Base-by-base conservation (phyloP, 768 basidiomycete species). In the Mycena vitilis region DNA sequence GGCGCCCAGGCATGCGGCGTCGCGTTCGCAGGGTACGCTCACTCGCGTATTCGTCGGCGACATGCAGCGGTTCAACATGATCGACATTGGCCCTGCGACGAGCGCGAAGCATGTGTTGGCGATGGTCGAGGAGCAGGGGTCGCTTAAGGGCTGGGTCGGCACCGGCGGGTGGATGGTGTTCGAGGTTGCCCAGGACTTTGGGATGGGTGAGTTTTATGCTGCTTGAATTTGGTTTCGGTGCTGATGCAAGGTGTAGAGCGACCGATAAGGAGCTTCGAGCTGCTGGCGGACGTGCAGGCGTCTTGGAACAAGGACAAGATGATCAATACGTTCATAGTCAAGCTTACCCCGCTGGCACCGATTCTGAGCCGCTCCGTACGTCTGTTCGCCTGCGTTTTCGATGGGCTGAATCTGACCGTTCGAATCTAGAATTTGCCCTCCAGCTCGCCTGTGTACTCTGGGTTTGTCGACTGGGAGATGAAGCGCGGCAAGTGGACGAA, bases 401-500 rank as follows among this genome's bases (percentile, higher is more conserved):
- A n/a, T n/a, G n/a, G n/a, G n/a, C n/a, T n/a, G n/a, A n/a, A n/a
- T 30, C 37, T 70, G 71, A 65, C 70, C 38, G 66, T 71, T 25
- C 70, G 56, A 40, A 5, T 40, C 51, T 60, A 81, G 81, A 79
- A 80, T 59, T 81, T 82, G 20, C 84, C 82, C 22, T 78, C 85
- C n/a, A 84, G 80, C 69, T 80, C 85, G 30, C 83, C 86, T 9
- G 80, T 77, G 23, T 78, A 82, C 74, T 81, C 82, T 44, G 83
- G 91, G 8, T 95, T 90, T 74, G 89, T 98, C 30, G 94, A 98
- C 77, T 93, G 90, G 87, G 95, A 97, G 81, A 84, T 83, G 52
- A 98, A 97, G 81, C 88, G 91, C 66, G 95, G 95, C 42, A 98
- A 98, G 79, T 99, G 97, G 98, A 91, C 84, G 63, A 98, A 98